Evolutionary conservation across 2,329 filamentous ascomycete genomes (phyloP).

Genomic region (Diaporthe sp.): DNA sequence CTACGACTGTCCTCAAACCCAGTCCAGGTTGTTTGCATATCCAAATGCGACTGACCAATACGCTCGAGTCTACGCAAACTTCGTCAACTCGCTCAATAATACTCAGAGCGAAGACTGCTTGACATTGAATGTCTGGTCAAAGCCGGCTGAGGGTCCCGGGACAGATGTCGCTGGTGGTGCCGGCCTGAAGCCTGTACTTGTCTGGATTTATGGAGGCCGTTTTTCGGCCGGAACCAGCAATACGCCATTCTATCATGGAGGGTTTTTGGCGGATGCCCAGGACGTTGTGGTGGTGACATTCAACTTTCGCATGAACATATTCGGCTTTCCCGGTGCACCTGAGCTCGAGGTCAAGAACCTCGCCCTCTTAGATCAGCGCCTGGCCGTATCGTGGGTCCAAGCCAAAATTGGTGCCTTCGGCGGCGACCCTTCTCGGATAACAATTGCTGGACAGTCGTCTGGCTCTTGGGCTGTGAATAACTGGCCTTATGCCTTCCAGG

Average conservation of each 20-base stretch:
- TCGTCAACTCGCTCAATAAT: conserved; percentile 21
- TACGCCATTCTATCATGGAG: conserved; percentile 27
- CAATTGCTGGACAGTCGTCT: conserved; percentile 23
- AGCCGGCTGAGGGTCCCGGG: conserved; percentile 42
- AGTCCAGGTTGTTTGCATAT: not conserved
- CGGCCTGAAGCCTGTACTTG: conserved; percentile 51
- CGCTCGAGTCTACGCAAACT: conserved; percentile 4
- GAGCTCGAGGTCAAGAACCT: conserved; percentile 28
- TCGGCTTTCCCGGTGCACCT: conserved; percentile 27
- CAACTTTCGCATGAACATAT: conserved; percentile 29
- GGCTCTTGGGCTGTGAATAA: conserved; percentile 13
- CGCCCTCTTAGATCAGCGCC: conserved; percentile 26
- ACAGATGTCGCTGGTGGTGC: conserved; percentile 28
- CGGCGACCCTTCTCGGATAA: conserved; percentile 25
- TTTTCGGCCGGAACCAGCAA: conserved; percentile 47
- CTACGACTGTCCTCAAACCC: conserved; percentile 19
- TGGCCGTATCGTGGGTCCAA: conserved; percentile 26
- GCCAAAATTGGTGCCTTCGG: conserved; percentile 23
- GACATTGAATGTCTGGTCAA: conserved; percentile 51
- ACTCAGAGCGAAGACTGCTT: conserved; percentile 48
- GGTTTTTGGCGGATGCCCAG: conserved; percentile 10
- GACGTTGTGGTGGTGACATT: conserved; percentile 30
- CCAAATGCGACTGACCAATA: conserved; percentile 23
- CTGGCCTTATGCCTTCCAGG: not conserved
- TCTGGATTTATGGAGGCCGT: conserved; percentile 57